phyloP scores from a whole-genome alignment of 2,329 filamentous ascomycete species.

The Microcyclospora tardicrescens region DNA sequence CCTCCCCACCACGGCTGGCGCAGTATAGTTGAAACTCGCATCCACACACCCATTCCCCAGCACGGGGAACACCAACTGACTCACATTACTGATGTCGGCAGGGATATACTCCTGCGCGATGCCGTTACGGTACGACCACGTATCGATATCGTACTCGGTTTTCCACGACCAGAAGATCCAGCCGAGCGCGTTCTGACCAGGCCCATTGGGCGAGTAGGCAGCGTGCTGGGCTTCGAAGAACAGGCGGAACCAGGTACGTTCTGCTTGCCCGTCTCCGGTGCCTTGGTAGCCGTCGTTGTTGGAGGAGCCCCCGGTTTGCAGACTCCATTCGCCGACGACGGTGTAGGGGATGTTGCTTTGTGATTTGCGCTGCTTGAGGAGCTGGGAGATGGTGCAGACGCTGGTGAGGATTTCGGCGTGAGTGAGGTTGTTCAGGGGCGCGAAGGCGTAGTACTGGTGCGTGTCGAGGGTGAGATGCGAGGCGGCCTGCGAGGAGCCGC shows the following conservation, averaged over 20 bases:
- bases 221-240: conserved; percentile 12
- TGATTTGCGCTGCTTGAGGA: conserved; percentile 1
- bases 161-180: conserved; percentile 16
- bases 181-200: conserved; percentile 6
- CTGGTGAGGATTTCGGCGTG: conserved; percentile 7
- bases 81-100: conserved; percentile 7
- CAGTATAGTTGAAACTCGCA: conserved; percentile 5
- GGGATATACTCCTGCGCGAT: conserved; percentile 11
- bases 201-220: conserved; percentile 7
- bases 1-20: background rate
- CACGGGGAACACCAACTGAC: conserved; percentile 11
- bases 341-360: conserved; percentile 7
- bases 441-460: conserved; percentile 17
- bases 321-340: conserved; percentile 12
- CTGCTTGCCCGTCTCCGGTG: conserved; percentile 5
- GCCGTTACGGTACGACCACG: conserved; percentile 12
- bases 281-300: conserved; percentile 3
- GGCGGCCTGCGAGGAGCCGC: conserved; percentile 1
- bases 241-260: conserved; percentile 12
- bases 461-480: conserved; percentile 11
- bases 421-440: conserved; percentile 9
- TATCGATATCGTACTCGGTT: conserved; percentile 14
- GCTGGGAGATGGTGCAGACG: conserved; percentile 9
- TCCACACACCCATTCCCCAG: conserved; percentile 10
- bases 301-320: conserved; percentile 9